A percentile compares a stretch with the other conserved stretches of the same genome.
phyloP scores from a whole-genome alignment of 495 filamentous ascomycete species.

The Aspergillus sclerotiicarbonarius region DNA sequence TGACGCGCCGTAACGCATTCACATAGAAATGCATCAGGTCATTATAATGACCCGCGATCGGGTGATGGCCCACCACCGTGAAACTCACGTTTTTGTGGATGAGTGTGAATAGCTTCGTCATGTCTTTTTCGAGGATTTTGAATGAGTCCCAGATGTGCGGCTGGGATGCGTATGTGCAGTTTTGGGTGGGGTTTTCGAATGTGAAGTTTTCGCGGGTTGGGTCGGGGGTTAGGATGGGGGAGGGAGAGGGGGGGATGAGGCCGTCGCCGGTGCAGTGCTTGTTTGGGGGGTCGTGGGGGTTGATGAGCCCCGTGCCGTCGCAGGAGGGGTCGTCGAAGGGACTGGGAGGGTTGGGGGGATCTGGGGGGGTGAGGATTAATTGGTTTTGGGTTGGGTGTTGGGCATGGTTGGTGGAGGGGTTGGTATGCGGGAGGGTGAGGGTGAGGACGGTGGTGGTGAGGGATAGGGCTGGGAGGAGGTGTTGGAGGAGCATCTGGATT shows the following conservation, averaged over 20 bases:
- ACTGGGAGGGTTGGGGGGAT: not conserved
- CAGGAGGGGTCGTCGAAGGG: slow-evolving; percentile 13
- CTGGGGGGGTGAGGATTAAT: not conserved
- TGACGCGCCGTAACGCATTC: slow-evolving; percentile 35
- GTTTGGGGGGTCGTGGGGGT: slow-evolving; percentile 9
- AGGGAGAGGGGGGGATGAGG: slow-evolving; percentile 15
- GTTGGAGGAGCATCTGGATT: not conserved
- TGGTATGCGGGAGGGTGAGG: not conserved
- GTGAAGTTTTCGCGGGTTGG: slow-evolving; percentile 30
- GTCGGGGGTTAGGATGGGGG: slow-evolving; percentile 17
- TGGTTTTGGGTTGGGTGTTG: not conserved
- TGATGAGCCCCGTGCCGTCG: slow-evolving; percentile 13
- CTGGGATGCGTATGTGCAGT: slow-evolving; percentile 36
- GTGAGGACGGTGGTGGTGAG: not conserved
- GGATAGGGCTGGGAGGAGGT: not conserved
- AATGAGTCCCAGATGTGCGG: slow-evolving; percentile 39
- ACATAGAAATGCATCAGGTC: slow-evolving; percentile 41
- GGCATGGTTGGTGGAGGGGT: not conserved
- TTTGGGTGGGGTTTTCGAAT: slow-evolving; percentile 35
- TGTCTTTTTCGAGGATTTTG: slow-evolving; percentile 38
- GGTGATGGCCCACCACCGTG: slow-evolving; percentile 37
- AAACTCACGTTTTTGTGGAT: slow-evolving; percentile 38
- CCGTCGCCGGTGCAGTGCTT: slow-evolving; percentile 15
- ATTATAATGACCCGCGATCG: slow-evolving; percentile 33
- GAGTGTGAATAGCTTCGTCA: slow-evolving; percentile 33